phyloP scores from a whole-genome alignment of 2,329 filamentous ascomycete genomes.

The Epichloe amarillans region DNA sequence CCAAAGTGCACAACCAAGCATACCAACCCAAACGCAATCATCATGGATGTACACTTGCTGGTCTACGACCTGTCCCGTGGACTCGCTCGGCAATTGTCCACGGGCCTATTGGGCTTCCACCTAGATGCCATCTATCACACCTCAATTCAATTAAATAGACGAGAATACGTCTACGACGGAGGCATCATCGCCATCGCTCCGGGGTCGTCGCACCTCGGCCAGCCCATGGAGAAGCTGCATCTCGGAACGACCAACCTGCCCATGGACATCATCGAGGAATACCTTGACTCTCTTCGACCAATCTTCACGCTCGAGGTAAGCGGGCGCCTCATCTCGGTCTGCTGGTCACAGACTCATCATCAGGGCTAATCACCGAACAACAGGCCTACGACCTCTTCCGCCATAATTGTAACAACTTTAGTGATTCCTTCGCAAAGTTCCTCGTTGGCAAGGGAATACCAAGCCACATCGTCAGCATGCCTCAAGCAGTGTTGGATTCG shows the following conservation, averaged over 20 bases:
- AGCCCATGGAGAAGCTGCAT: constrained; percentile 60
- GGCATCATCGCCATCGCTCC: constrained; percentile 72
- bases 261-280: constrained; percentile 71
- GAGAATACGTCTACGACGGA: constrained; percentile 83
- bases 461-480: constrained; percentile 71
- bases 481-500: constrained; percentile 70
- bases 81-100: constrained; percentile 41
- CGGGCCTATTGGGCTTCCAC: constrained; percentile 38
- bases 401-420: constrained; percentile 98
- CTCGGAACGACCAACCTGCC: constrained; percentile 70
- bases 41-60: constrained; percentile 65
- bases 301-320: constrained; percentile 68
- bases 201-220: constrained; percentile 75
- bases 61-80: constrained; percentile 66
- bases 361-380: constrained; percentile 17
- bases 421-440: constrained; percentile 83
- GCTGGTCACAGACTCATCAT: not conserved
- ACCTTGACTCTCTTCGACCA: constrained; percentile 67
- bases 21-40: not conserved
- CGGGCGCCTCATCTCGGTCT: not conserved
- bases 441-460: constrained; percentile 81
- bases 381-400: constrained; percentile 77
- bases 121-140: constrained; percentile 96
- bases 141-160: constrained; percentile 68
- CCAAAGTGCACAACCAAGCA: not conserved